Evolutionary conservation across 257 asterid species (phyloP), one percentile per base, ranked within the genome.

Genomic region (Primulina eburnea): DNA sequence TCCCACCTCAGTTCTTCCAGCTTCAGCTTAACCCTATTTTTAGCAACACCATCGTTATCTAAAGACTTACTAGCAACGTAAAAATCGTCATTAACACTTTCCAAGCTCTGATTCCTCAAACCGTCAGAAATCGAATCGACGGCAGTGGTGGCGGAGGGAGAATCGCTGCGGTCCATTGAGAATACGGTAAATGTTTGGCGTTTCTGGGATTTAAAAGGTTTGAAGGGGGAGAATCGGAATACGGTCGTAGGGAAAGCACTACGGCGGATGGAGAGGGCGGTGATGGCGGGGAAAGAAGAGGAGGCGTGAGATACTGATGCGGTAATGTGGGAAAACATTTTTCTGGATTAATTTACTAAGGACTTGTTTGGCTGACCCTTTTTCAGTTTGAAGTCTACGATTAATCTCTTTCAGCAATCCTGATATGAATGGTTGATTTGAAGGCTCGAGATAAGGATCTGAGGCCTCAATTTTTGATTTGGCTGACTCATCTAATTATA

Each of bases 1-100:
- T 89, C 96, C 98, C 98, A 92, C 73, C 81, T 89, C 60, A 92
- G 85, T 43, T 86, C 92, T 72, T 92, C 92, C 50, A 92, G 89
- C 78, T 81, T 88, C 92, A 86, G 72, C 70, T 73, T 76, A 62
- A 62, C 77, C 81, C 73, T 73, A 55, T 60, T 77, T 11, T 52
- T 75, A 66, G 37, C 40, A 75, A 24, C 29, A 65, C 52, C 60
- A 68, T 50, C 66, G 47, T 29, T 75, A 8, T 53, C 29, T 14
- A 33, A 60, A 53, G 30, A 43, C 12, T 68, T 78, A 38, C 21
- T 53, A 62, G 20, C 57, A 50, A 24, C 71, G 50, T 1, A 57
- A 28, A 29, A 56, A 2, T 4, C 32, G 34, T 67, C 74, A 16
- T 18, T 61, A 38, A 30, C 66, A 71, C 70, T 67, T 32, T 75